A percentile compares a stretch with the other conserved stretches of the same genome.
phyloP scores from a whole-genome alignment of 2,329 filamentous ascomycete species.

The Paraphoma sp. region DNA sequence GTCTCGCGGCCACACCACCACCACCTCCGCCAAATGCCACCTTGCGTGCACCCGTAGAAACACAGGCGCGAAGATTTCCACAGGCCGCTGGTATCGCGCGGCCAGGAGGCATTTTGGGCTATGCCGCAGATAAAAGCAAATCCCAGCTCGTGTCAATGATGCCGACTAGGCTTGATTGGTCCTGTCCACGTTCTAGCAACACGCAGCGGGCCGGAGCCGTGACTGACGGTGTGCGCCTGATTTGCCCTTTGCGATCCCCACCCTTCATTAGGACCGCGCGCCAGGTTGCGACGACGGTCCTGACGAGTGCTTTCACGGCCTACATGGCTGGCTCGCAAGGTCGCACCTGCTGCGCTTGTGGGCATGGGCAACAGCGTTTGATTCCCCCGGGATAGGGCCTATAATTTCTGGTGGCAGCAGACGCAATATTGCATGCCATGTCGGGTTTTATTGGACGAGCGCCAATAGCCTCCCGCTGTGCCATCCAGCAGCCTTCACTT shows the following conservation, averaged over 20 bases:
- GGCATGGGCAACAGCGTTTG: background rate
- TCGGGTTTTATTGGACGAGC: background rate
- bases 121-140: background rate
- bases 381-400: background rate
- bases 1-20: slow-evolving; percentile 2
- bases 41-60: background rate
- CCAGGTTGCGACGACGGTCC: background rate
- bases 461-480: slow-evolving; percentile 5
- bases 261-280: background rate
- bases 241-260: background rate
- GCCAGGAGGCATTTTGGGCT: background rate
- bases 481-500: background rate
- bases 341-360: background rate
- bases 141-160: background rate
- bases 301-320: background rate
- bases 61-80: background rate
- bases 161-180: slow-evolving; percentile 1
- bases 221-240: background rate
- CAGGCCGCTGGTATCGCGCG: background rate
- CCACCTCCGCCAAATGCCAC: background rate
- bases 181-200: slow-evolving; percentile 11
- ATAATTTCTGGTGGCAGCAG: background rate
- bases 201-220: slow-evolving; percentile 20
- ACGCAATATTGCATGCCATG: background rate
- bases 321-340: background rate